A percentile compares a stretch with the other conserved stretches of the same genome.
phyloP scores from a whole-genome alignment of 1,139 yeast genomes.

The Blastobotrys aristatus region DNA sequence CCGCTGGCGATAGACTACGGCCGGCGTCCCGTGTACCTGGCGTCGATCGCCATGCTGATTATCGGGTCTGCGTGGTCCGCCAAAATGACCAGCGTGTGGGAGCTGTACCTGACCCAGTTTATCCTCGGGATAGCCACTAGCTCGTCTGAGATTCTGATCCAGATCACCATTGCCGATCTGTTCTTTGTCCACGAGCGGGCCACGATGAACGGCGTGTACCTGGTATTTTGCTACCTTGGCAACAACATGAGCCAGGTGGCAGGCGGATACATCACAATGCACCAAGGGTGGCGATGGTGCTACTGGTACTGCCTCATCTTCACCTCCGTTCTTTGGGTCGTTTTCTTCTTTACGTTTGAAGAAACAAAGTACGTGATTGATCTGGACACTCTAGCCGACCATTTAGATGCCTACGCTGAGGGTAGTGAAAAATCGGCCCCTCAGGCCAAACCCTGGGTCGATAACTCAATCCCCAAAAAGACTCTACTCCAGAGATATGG shows the following conservation, averaged over 20 bases:
- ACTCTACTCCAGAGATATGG: conserved; percentile 11
- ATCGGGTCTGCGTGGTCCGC: conserved; percentile 18
- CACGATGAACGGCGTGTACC: conserved; percentile 43
- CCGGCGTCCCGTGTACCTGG: conserved; percentile 43
- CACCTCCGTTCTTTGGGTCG: conserved; percentile 42
- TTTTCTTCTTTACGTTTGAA: conserved; percentile 43
- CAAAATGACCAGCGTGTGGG: conserved; percentile 17
- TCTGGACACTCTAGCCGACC: not conserved
- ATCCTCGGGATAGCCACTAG: conserved; percentile 17
- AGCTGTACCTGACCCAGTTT: conserved; percentile 17
- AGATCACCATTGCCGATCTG: conserved; percentile 41
- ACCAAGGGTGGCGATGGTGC: conserved; percentile 49
- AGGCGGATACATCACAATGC: conserved; percentile 46
- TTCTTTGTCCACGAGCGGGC: conserved; percentile 52
- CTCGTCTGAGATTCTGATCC: conserved; percentile 17
- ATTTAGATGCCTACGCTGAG: not conserved
- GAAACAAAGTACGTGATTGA: conserved; percentile 40
- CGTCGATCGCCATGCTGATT: conserved; percentile 35
- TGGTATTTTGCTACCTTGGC: conserved; percentile 39
- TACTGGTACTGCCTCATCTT: conserved; percentile 43
- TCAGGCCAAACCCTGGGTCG: conserved; percentile 11
- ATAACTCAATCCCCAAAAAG: conserved; percentile 11
- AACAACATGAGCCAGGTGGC: conserved; percentile 44
- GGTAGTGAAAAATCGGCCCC: not conserved
- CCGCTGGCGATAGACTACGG: conserved; percentile 48